Evolutionary conservation across 176 grass and related monocot genomes (phyloP), one percentile per base, ranked within the genome.

Genomic region (Cenchrus fungigraminus): DNA sequence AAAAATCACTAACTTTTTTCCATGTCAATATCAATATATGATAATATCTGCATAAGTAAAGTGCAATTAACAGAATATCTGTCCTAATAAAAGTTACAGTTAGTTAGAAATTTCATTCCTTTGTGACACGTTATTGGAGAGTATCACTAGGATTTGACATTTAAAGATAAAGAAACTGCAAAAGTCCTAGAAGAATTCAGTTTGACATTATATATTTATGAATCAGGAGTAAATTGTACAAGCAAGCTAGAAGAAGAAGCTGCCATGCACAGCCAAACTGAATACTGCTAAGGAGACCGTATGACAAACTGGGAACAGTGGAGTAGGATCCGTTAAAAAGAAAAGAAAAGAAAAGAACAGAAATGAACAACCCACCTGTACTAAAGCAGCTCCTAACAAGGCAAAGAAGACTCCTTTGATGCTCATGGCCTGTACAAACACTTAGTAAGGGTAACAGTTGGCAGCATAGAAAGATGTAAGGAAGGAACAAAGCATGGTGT

Each of bases 381-480:
- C 46, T 55, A 74, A 64, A 76, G 87, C 91, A 92, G 91, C 97
- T 77, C 91, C 91, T 59, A 94, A 87, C 54, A 98, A 92, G 19
- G 93, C 80, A 80, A 90, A 71, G 72, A 95, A 86, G 6, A 94
- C 84, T 20, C 91, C 93, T 85, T 91, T 89, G 72, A 98, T 85
- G 84, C 78, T 90, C 86, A 98, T 88, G 68, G 85, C 90, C 97
- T 98, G 51, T 65, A 88, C 1, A 13, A 58, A 83, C 66, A 62
- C 5, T 12, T 66, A 49, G 34, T 75, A 81, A 86, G 54, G 47
- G 15, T n/a, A 87, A 77, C 20, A 83, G 25, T 76, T 84, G 74
- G 55, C n/a, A 86, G 29, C 28, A 82, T 63, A 82, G 80, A 70
- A 82, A 63, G 69, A 58, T 77, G 58, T 43, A 79, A 79, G 28